phyloP scores from a whole-genome alignment of 2,329 filamentous ascomycete genomes.

The Aspergillus ochraceoroseus region DNA sequence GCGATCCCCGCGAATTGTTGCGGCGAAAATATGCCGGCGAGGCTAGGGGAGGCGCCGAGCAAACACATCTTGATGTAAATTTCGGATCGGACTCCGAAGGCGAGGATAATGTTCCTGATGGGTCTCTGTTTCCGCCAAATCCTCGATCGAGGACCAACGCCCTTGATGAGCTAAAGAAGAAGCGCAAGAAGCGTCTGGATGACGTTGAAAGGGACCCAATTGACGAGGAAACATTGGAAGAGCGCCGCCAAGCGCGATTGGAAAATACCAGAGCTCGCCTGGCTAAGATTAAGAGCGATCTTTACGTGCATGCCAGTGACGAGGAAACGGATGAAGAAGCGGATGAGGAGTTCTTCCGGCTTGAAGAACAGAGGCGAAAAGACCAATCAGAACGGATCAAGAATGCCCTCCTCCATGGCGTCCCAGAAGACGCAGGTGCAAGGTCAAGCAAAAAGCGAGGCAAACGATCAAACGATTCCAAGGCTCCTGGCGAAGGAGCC shows the following conservation, averaged over 20 bases:
- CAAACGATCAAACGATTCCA: constrained; percentile 30
- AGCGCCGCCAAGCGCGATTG: constrained; percentile 57
- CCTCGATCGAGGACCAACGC: constrained; percentile 48
- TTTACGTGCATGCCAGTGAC: constrained; percentile 77
- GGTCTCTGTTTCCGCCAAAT: constrained; percentile 62
- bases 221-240: constrained; percentile 57
- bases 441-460: constrained; percentile 26
- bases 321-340: constrained; percentile 80
- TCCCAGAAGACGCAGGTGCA: constrained; percentile 27
- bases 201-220: constrained; percentile 52
- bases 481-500: constrained; percentile 19
- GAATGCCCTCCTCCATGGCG: constrained; percentile 45
- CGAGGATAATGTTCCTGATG: constrained; percentile 53
- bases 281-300: constrained; percentile 73
- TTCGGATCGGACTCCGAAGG: constrained; percentile 68
- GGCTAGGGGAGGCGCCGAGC: constrained; percentile 27
- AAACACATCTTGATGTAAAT: constrained; percentile 47
- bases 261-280: constrained; percentile 71
- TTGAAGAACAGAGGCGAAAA: constrained; percentile 64
- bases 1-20: constrained; percentile 71
- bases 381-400: constrained; percentile 50
- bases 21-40: constrained; percentile 58
- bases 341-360: constrained; percentile 68
- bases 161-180: constrained; percentile 56
- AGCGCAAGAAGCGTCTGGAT: constrained; percentile 50